phyloP scores from a whole-genome alignment of 139 green algal species.

The Pleodorina starrii region DNA sequence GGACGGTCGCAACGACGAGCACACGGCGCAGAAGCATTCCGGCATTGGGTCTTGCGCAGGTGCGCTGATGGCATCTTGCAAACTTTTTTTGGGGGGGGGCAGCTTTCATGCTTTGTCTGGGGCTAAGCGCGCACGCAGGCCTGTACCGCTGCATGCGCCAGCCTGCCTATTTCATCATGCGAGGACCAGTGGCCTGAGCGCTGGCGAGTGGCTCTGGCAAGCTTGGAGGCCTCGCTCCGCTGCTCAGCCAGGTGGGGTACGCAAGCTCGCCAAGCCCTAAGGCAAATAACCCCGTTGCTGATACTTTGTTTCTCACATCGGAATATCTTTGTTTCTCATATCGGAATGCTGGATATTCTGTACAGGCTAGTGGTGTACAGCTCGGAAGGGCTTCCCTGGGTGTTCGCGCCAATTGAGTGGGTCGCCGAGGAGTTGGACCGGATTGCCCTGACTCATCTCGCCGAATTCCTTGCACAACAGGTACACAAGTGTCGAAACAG shows the following conservation, averaged over 20 bases:
- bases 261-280: not conserved
- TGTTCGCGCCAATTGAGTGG: not conserved
- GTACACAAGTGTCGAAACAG: not conserved
- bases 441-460: not conserved
- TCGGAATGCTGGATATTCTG: too few relatives aligned
- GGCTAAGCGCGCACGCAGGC: not conserved
- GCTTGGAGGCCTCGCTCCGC: not conserved
- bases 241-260: not conserved
- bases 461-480: not conserved
- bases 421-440: not conserved
- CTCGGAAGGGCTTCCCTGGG: constrained; percentile 1
- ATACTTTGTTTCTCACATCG: too few relatives aligned
- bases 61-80: not conserved
- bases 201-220: not conserved
- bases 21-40: not conserved
- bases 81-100: not conserved
- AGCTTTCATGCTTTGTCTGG: too few relatives aligned
- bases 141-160: not conserved
- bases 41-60: not conserved
- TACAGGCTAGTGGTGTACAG: constrained; percentile 9
- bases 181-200: constrained; percentile 2
- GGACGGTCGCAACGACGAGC: not conserved
- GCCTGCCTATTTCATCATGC: not conserved
- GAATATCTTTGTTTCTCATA: too few relatives aligned
- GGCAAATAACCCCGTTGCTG: too few relatives aligned